phyloP scores from a whole-genome alignment of 2,329 filamentous ascomycete genomes.

The Penicillium griseofulvum region DNA sequence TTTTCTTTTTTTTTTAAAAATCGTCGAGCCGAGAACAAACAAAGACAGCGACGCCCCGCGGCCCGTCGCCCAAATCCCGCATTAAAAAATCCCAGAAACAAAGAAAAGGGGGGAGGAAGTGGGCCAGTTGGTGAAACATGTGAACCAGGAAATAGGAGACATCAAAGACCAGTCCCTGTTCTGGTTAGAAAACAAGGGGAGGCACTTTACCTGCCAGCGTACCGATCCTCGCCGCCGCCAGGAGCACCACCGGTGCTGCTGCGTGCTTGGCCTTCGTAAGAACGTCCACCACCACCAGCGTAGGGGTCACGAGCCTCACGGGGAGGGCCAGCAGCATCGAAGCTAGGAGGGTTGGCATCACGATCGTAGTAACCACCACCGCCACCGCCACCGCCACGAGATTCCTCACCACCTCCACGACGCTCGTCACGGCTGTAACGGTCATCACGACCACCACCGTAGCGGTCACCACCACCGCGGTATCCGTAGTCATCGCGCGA shows the following conservation, averaged over 20 bases:
- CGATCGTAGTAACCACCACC: slow-evolving; percentile 52
- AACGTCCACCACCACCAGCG: slow-evolving; percentile 28
- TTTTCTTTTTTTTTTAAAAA: slow-evolving; percentile 17
- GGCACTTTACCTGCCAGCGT: slow-evolving; percentile 41
- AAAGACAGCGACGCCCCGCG: slow-evolving; percentile 39
- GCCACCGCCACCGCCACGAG: slow-evolving; percentile 29
- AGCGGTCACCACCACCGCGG: slow-evolving; percentile 44
- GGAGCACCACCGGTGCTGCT: slow-evolving; percentile 3
- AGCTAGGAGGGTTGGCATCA: slow-evolving; percentile 51
- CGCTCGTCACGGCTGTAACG: slow-evolving; percentile 46
- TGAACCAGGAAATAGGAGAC: slow-evolving; percentile 14
- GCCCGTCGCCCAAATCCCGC: slow-evolving; percentile 37
- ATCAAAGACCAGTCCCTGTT: slow-evolving; percentile 20
- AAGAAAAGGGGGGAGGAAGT: slow-evolving; percentile 23
- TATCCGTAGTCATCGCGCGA: slow-evolving; percentile 48
- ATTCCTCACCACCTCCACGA: slow-evolving; percentile 45
- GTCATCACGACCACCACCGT: slow-evolving; percentile 49
- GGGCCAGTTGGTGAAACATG: slow-evolving; percentile 24
- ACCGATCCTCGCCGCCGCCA: slow-evolving; percentile 35
- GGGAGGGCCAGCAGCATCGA: slow-evolving; percentile 38
- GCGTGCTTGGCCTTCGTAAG: slow-evolving; percentile 35
- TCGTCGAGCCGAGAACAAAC: slow-evolving; percentile 38
- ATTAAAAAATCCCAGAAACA: slow-evolving; percentile 39
- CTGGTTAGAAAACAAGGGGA: slow-evolving; percentile 21
- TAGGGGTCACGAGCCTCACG: slow-evolving; percentile 39